Evolutionary conservation across 768 basidiomycete species (phyloP), one percentile per base, ranked within the genome.

Genomic region (Amylocystis lapponica): DNA sequence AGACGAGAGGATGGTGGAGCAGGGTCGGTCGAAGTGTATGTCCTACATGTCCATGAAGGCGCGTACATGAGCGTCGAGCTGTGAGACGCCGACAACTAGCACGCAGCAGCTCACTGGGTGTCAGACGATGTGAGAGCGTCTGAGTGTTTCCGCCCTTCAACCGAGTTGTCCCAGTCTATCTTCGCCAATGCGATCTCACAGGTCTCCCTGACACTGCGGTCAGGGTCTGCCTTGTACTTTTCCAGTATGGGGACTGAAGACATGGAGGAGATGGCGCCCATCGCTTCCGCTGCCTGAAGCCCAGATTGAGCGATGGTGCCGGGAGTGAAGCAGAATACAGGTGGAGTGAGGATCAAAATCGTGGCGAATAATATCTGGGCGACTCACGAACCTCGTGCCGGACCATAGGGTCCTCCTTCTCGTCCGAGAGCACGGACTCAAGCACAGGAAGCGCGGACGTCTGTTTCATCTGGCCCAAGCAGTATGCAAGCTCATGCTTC

Each of bases 401-500:
- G 48, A 98, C 96, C 96, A 99, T 99, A 0, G 91, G 83, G 62
- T 95, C 86, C 60, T 94, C 84, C 14, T 69, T 57, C 30, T 62
- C 58, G 57, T 92, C 71, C 49, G 75, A 69, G 27, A 99, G 73
- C 4, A 94, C 87, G 2, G 68, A 63, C 59, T 89, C 85, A 4
- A 99, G 78, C 14, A 76, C 74, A 5, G 91, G 83, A 10, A 98
- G 69, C 0, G 95, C 96, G 3, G 72, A 69, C 0, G 68, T 55
- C 25, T 74, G 74, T 53, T 83, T 83, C 66, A 94, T 86, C 65
- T 99, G 96, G 0, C 96, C 96, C 3, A 99, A 75, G 56, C 92
- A 94, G 62, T 98, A 99, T 1, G 96, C 96, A 2, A 99, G 75
- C 58, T 99, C 96, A 61, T 99, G 96, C 58, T 97, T 97, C 25